A percentile compares a stretch with the other conserved stretches of the same genome.
Conservation (phyloP, 2,329 filamentous ascomycete genomes). For the Pseudomassariella vexata region DNA sequence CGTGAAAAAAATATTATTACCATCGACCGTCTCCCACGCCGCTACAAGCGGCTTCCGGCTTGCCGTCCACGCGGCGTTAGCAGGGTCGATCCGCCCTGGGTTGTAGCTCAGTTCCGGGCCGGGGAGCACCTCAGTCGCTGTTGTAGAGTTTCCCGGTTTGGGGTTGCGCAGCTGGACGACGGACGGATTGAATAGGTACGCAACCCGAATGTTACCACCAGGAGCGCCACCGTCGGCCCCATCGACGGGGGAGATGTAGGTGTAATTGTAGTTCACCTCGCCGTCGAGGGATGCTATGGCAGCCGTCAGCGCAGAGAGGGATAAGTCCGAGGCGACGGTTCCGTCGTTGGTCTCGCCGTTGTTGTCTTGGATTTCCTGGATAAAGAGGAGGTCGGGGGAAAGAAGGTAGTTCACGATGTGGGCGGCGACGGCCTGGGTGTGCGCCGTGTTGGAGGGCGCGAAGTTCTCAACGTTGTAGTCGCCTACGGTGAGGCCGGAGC, state of each 20-base stretch:
- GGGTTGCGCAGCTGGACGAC: constrained; percentile 53
- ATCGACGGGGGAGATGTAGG: constrained; percentile 53
- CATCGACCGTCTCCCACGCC: constrained; percentile 54
- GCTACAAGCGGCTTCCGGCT: constrained; percentile 65
- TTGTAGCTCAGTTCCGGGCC: constrained; percentile 59
- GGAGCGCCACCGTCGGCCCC: constrained; percentile 59
- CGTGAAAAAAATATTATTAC: constrained; percentile 56
- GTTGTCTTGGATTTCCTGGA: constrained; percentile 69
- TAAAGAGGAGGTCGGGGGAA: constrained; percentile 59
- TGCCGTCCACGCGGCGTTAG: constrained; percentile 50
- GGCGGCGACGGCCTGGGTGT: constrained; percentile 51
- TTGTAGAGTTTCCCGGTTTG: constrained; percentile 47
- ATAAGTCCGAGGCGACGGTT: constrained; percentile 48
- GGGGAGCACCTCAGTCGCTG: constrained; percentile 52
- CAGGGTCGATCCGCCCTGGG: constrained; percentile 62
- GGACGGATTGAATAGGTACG: constrained; percentile 62
- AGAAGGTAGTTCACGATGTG: constrained; percentile 61
- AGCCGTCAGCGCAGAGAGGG: constrained; percentile 48
- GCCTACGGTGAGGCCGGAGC: constrained; percentile 56
- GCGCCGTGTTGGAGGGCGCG: constrained; percentile 41
- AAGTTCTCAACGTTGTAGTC: constrained; percentile 70
- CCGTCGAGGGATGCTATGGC: constrained; percentile 45
- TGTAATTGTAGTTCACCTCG: constrained; percentile 52
- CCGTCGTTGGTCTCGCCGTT: constrained; percentile 56
- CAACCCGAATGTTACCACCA: constrained; percentile 66